These are phyloP conservation scores for Stentor coeruleus DNA, from an alignment of 73 alveolate genomes.

Conservation along the genomic window DNA sequence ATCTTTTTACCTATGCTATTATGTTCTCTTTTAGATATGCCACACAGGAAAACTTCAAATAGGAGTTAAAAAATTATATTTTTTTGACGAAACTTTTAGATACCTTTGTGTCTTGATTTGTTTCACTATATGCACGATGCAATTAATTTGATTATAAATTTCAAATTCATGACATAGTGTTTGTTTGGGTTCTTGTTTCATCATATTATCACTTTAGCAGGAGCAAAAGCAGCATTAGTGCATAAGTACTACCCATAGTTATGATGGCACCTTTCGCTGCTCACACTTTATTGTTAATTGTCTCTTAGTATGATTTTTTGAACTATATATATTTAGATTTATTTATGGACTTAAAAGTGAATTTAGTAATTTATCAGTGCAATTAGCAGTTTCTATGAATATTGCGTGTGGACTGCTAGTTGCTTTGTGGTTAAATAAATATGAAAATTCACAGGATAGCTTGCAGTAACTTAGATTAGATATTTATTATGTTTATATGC, in stretches of 20 bases:
- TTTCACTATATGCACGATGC: neutral
- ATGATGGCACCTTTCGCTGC: constrained; percentile 15
- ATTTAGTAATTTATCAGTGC: neutral
- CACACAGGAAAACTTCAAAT: neutral
- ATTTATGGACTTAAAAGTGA: neutral
- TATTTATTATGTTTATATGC: too few species aligned
- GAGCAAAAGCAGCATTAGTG: constrained; percentile 1
- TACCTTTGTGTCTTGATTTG: neutral
- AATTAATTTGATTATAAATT: neutral
- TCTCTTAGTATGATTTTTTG: neutral
- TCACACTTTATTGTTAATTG: neutral
- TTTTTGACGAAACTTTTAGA: neutral
- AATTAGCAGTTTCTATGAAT: neutral
- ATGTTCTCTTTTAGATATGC: neutral
- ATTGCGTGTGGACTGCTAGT: neutral
- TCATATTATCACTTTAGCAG: constrained; percentile 2
- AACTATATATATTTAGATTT: neutral
- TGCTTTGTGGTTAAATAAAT: neutral
- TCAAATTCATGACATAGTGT: neutral
- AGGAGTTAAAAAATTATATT: neutral
- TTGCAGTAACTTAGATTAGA: neutral
- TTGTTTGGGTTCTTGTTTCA: neutral
- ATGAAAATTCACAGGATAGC: neutral
- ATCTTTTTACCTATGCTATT: constrained; percentile 9
- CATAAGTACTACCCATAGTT: neutral